phyloP scores from a whole-genome alignment of 225 moss, liverwort and hornwort species.

The Ulota crispa region DNA sequence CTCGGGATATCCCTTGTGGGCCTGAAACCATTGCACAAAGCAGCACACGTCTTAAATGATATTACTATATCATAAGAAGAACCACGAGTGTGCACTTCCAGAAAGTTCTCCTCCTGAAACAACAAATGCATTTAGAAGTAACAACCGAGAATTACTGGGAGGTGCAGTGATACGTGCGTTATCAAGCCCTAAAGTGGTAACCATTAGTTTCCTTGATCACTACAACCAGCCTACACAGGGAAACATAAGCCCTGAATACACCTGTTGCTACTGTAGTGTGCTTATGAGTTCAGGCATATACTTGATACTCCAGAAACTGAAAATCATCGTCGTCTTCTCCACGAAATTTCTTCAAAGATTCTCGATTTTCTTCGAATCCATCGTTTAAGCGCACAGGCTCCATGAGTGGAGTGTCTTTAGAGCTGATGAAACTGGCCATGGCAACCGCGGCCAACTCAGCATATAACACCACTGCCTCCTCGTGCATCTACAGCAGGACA shows the following conservation, averaged over 20 bases:
- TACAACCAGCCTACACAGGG: neutral
- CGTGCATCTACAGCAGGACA: constrained; percentile 64
- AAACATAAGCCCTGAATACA: neutral
- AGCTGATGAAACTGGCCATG: constrained; percentile 69
- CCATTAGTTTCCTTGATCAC: neutral
- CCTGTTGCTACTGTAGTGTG: neutral
- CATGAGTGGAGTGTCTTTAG: constrained; percentile 64
- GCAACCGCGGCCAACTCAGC: constrained; percentile 63
- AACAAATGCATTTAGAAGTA: neutral
- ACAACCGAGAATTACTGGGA: neutral
- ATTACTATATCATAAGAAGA: neutral
- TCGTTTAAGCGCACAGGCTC: constrained; percentile 65
- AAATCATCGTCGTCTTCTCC: constrained; percentile 75
- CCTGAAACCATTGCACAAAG: constrained; percentile 35
- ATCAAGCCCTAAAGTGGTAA: neutral
- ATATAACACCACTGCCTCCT: constrained; percentile 62
- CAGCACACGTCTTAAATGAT: neutral
- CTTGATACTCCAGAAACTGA: constrained; percentile 69
- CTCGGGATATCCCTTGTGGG: constrained; percentile 65
- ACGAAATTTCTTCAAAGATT: constrained; percentile 63
- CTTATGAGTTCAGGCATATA: constrained; percentile 22
- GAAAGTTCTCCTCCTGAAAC: neutral
- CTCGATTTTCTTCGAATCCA: constrained; percentile 67
- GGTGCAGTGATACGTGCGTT: neutral
- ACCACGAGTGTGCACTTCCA: neutral